A percentile compares a stretch with the other conserved stretches of the same genome.
These are phyloP conservation scores for Cryphonectria carpinicola DNA, from an alignment of 2,329 filamentous ascomycete genomes.

Conservation along the genomic window DNA sequence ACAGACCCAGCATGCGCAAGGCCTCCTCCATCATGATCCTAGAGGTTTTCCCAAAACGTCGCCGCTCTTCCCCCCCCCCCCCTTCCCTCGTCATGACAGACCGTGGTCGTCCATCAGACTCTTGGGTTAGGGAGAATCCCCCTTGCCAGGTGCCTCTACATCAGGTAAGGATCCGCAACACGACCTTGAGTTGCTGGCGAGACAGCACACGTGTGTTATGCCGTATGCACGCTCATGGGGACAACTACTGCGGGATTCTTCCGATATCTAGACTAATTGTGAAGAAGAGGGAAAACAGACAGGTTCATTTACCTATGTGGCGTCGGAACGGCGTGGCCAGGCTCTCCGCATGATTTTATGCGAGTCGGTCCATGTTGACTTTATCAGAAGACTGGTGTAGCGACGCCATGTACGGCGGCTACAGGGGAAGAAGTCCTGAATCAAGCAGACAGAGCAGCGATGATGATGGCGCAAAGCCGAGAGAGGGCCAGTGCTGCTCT, in stretches of 20 bases:
- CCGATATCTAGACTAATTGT: too few relatives aligned
- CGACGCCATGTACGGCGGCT: neutral
- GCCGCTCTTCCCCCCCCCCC: neutral
- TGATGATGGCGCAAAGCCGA: neutral
- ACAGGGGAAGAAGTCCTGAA: neutral
- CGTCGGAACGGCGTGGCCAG: neutral
- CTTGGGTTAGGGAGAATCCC: neutral
- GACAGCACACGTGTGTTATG: neutral
- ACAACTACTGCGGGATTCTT: neutral
- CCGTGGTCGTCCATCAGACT: neutral
- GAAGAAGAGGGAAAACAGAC: neutral
- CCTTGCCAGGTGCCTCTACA: slow-evolving; percentile 2
- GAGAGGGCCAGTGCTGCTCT: neutral
- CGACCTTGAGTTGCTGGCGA: slow-evolving; percentile 13
- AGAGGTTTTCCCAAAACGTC: neutral
- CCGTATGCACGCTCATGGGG: slow-evolving; percentile 14
- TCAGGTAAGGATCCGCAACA: neutral
- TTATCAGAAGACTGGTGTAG: neutral
- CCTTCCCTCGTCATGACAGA: neutral
- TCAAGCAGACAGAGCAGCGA: neutral
- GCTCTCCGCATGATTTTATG: neutral
- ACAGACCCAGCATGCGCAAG: neutral
- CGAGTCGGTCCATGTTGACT: neutral
- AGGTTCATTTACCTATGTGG: neutral
- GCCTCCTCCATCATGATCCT: neutral